A percentile compares a stretch with the other conserved stretches of the same genome.
Evolutionary conservation across 352 stramenopile genomes (phyloP).

Genomic region (Phytopythium kandeliae): DNA sequence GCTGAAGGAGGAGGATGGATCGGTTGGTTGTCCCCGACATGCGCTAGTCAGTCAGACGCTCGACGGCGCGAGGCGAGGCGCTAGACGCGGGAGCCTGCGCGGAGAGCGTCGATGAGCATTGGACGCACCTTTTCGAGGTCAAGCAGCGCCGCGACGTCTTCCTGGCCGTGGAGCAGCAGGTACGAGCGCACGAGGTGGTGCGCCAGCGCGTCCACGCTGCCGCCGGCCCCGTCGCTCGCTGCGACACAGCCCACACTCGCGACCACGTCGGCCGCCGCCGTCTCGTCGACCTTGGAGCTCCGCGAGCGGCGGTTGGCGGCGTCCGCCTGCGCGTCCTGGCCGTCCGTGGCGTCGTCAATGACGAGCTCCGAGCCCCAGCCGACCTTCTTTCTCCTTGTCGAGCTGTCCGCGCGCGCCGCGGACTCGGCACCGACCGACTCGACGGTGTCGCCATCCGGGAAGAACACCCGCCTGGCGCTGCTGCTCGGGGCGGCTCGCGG

Average conservation of each 20-base stretch:
- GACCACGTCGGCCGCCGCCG: slow-evolving; percentile 20
- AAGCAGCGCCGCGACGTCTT: slow-evolving; percentile 31
- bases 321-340: neutral
- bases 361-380: slow-evolving; percentile 1
- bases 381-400: slow-evolving; percentile 5
- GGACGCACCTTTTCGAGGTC: slow-evolving; percentile 28
- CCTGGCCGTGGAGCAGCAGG: slow-evolving; percentile 32
- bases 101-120: neutral
- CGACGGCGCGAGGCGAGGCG: too few species aligned
- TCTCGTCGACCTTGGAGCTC: slow-evolving; percentile 18
- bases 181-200: slow-evolving; percentile 64
- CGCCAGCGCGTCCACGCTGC: slow-evolving; percentile 21
- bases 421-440: neutral
- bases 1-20: too few species aligned
- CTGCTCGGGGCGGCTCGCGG: neutral
- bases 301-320: too few species aligned
- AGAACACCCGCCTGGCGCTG: slow-evolving; percentile 23
- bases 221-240: slow-evolving; percentile 1
- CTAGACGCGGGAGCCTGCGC: neutral
- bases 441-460: slow-evolving; percentile 11
- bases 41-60: too few species aligned
- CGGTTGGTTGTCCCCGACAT: too few species aligned
- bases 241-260: neutral
- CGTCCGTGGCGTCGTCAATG: slow-evolving; percentile 2
- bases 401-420: neutral